Percentiles rank a stretch among this genome's conserved stretches.
phyloP scores from a whole-genome alignment of 1,284 basidiomycete genomes.

The Pseudozyma hubeiensis region DNA sequence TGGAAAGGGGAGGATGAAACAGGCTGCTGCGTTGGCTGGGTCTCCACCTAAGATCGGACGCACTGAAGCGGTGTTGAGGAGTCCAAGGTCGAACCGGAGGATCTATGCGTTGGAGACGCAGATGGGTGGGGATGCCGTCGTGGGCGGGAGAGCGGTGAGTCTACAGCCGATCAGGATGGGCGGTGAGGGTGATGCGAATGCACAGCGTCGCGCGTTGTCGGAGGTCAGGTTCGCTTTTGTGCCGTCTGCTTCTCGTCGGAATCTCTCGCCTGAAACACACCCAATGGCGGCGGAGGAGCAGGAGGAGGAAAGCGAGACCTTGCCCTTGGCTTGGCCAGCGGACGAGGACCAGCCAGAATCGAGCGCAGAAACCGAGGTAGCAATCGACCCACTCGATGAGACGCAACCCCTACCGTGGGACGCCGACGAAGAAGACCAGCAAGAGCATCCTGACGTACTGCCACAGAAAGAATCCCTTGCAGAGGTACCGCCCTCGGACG shows the following conservation, averaged over 20 bases:
- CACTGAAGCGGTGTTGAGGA: slow-evolving; percentile 16
- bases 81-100: slow-evolving; percentile 36
- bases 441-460: neutral
- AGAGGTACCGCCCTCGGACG: slow-evolving; percentile 32
- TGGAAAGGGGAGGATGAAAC: slow-evolving; percentile 3
- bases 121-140: neutral
- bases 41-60: neutral
- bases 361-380: neutral
- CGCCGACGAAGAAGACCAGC: neutral
- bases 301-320: slow-evolving; percentile 22
- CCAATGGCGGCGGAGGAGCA: neutral
- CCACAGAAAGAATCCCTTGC: neutral
- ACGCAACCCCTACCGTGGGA: slow-evolving; percentile 29
- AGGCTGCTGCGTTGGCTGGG: slow-evolving; percentile 4
- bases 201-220: slow-evolving; percentile 10
- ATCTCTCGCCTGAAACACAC: neutral
- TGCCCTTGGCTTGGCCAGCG: slow-evolving; percentile 17
- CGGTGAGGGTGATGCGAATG: neutral
- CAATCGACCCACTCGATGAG: slow-evolving; percentile 3
- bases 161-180: slow-evolving; percentile 9
- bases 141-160: slow-evolving; percentile 4
- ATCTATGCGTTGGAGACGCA: slow-evolving; percentile 52
- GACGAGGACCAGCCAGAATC: slow-evolving; percentile 2
- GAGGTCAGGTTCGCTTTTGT: slow-evolving; percentile 3
- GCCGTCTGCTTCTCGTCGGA: neutral